Evolutionary conservation across 495 filamentous ascomycete genomes (phyloP).

Genomic region (Daldinia concentrica): DNA sequence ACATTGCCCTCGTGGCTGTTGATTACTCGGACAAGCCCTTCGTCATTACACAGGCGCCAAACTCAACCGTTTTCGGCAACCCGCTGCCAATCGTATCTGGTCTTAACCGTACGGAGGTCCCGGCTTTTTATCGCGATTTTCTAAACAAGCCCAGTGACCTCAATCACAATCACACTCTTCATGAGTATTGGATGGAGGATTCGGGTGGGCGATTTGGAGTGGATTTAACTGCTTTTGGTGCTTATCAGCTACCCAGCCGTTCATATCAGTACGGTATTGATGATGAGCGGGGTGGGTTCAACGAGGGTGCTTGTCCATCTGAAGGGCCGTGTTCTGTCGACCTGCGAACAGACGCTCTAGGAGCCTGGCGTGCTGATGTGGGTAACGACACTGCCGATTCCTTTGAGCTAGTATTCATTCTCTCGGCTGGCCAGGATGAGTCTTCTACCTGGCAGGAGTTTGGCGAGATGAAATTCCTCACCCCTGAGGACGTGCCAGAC

Average conservation of each 20-base stretch:
- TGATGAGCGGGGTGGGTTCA: conserved; percentile 46
- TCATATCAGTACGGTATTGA: conserved; percentile 52
- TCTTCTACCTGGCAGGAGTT: conserved; percentile 58
- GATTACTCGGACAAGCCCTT: conserved; percentile 53
- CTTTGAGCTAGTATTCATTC: conserved; percentile 54
- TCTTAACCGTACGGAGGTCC: conserved; percentile 49
- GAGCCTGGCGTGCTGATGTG: conserved; percentile 52
- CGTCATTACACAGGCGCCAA: conserved; percentile 48
- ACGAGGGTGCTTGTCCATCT: conserved; percentile 49
- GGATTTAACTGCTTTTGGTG: conserved; percentile 55
- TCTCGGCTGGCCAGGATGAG: conserved; percentile 56
- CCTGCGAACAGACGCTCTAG: conserved; percentile 52
- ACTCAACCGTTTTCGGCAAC: conserved; percentile 53
- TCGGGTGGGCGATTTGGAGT: conserved; percentile 54
- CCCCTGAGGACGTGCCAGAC: conserved; percentile 49
- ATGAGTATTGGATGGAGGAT: conserved; percentile 60
- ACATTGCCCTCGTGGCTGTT: conserved; percentile 55
- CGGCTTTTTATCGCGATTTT: conserved; percentile 53
- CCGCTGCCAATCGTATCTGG: conserved; percentile 45
- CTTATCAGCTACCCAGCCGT: conserved; percentile 48
- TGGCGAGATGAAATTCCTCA: conserved; percentile 54
- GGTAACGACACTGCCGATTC: conserved; percentile 47
- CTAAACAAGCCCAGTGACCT: conserved; percentile 53
- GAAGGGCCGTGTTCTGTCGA: conserved; percentile 47
- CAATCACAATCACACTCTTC: conserved; percentile 53